phyloP scores from a whole-genome alignment of 495 filamentous ascomycete genomes.

The Annulohypoxylon maeteangense region DNA sequence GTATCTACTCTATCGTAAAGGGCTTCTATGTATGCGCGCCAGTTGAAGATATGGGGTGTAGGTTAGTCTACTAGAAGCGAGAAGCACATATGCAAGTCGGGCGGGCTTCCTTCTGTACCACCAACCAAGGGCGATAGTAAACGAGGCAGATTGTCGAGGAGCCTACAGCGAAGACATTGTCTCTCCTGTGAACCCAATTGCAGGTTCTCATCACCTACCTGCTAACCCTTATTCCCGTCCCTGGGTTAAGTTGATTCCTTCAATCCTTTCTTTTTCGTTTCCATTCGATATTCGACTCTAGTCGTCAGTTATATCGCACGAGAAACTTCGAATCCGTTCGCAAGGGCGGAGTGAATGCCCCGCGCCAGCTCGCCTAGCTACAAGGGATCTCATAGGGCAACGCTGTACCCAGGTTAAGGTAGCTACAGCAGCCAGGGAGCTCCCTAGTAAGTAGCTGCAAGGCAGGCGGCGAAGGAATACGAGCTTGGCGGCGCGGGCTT shows the following conservation, averaged over 20 bases:
- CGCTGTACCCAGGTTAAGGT: not conserved
- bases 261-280: not conserved
- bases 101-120: not conserved
- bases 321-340: not conserved
- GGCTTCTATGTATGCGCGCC: not conserved
- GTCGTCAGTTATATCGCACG: not conserved
- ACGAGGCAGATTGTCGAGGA: constrained; percentile 6
- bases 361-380: not conserved
- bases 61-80: not conserved
- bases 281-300: not conserved
- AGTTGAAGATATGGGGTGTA: not conserved
- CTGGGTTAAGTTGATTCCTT: not conserved
- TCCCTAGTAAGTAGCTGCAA: constrained; percentile 22
- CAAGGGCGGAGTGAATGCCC: not conserved
- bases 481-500: constrained; percentile 34
- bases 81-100: constrained; percentile 11
- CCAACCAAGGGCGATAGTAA: constrained; percentile 2
- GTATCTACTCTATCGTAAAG: too few relatives aligned
- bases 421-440: not conserved
- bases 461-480: constrained; percentile 40
- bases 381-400: not conserved
- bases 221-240: not conserved
- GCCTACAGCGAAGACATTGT: constrained; percentile 34
- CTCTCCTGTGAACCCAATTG: not conserved
- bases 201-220: not conserved